Evolutionary conservation across 208 protist genomes (phyloP), one percentile per base, ranked within the genome.

Genomic region (Phytomonas serpens): DNA sequence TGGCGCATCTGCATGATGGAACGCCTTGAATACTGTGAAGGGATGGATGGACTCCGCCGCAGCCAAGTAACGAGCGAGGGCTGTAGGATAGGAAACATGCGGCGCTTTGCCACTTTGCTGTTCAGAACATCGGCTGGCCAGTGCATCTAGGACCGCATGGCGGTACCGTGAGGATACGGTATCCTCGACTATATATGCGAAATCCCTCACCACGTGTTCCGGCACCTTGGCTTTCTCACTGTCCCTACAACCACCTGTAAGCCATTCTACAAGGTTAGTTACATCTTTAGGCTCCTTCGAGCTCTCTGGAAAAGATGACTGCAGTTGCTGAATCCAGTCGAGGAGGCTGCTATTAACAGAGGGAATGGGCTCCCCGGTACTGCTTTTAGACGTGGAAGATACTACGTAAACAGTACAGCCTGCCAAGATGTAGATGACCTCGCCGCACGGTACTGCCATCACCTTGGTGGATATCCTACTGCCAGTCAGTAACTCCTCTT

Each of bases 21-120:
- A 34, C 16, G 83, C 67, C 11, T 42, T 70, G 7, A 90, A 74
- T 27, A 87, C 79, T 10, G 87, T 91, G 71, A 77, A 82, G 14
- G 86, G 85, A 71, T 94, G 89, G 7, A 92, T 38, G 6, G 89
- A 87, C 68, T 86, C 81, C 0, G 87, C 86, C 3, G 85, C 62
- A n/a, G 68, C 47, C 40, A 79, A 72, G 79, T 94, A 94, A 14
- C 77, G 82, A 63, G 92, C 61, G 13, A 73, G 30, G 5, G 72
- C 76, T 10, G 51, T 31, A 6, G 47, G 23, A 57, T 57, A 57
- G 47, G 2, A 1, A 6, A 57, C 47, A 57, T 57, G 47, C 47
- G 19, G 19, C 27, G 11, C 19, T 57, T 57, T 57, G 47, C 47
- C 5, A 57, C 47, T 9, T 61, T 36, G 66, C 47, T 32, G 23